Conservation (phyloP, 495 filamentous ascomycete species). For the Tirmania nivea region DNA sequence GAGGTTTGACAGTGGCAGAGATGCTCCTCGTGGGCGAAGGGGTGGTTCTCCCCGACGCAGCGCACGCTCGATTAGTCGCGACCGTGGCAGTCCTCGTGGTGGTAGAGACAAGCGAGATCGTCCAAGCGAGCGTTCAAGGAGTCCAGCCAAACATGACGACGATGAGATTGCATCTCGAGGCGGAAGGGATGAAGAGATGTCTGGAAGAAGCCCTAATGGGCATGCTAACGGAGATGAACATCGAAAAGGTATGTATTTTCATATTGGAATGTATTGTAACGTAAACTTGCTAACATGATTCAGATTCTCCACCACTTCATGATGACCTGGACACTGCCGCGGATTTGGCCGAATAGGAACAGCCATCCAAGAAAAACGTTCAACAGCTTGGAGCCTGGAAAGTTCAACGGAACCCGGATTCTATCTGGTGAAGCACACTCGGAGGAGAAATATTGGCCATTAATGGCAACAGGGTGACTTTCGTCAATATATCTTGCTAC, state of each 20-base stretch:
- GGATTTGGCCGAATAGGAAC: constrained; percentile 29
- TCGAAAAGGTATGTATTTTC: constrained; percentile 49
- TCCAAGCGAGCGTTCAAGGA: constrained; percentile 47
- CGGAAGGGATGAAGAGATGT: constrained; percentile 37
- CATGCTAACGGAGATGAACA: constrained; percentile 59
- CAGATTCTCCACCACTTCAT: constrained; percentile 50
- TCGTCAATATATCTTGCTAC: not conserved
- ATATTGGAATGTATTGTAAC: constrained; percentile 8
- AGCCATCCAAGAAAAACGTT: not conserved
- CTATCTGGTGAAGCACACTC: not conserved
- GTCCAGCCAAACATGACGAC: constrained; percentile 48
- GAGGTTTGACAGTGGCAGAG: constrained; percentile 83
- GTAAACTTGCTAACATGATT: constrained; percentile 5
- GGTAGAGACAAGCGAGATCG: constrained; percentile 68
- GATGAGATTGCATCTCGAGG: constrained; percentile 29
- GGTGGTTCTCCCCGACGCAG: constrained; percentile 64
- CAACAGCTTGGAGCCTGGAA: not conserved
- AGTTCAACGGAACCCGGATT: not conserved
- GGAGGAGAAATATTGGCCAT: not conserved
- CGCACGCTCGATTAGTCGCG: constrained; percentile 48
- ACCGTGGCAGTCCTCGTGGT: constrained; percentile 72
- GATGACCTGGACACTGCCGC: constrained; percentile 85
- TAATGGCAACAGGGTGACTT: not conserved
- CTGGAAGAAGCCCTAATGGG: constrained; percentile 14
- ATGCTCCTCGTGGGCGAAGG: constrained; percentile 38